Base-by-base conservation (phyloP, 345 rosid species). In the Hibiscus mutabilis region DNA sequence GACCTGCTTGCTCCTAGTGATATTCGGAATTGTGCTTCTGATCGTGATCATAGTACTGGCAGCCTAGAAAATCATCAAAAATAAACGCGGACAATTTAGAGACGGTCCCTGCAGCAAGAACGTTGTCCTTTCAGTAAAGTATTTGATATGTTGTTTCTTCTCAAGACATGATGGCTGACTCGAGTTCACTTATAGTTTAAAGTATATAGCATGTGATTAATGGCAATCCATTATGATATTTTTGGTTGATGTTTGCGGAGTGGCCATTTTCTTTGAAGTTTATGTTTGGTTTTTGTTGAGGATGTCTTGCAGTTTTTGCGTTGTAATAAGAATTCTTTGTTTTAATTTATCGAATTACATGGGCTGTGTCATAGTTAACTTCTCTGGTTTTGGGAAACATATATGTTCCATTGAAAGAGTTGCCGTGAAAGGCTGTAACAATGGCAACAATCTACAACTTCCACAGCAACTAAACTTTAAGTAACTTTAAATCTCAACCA, bases 1-100 rank as follows among this genome's bases (percentile, higher is more conserved):
- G 98, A 62, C 90, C 56, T 93, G 98, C 77, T 84, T 93, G 87
- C 89, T 93, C 52, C 76, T 91, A 89, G 94, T 93, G 84, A 93
- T 93, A 74, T 93, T 91, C 12, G 92, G 94, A 72, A 86, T 89
- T 12, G 87, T 85, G 79, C 87, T 93, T 49, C 91, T 91, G 83
- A 89, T 91, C 4, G 88, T 93, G 80, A 79, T 91, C 66, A 74
- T 93, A 79, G 89, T 93, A 52, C 83, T 93, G 35, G 35, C 35
- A 33, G 35, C 35, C 35, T 33, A 33, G 35, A 33, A 33, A 33
- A 5, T 33, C 35, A 33, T 33, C 35, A 1, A 33, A 33, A 33
- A 33, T 33, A 6, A 33, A 0, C 35, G 35, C 6, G 35, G 35
- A 33, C 35, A 33, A 33, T 33, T 33, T 33, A 33, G 5, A 33